These are phyloP conservation scores for Benincasa hispida DNA, from an alignment of 306 rosid genomes.

Conservation along the genomic window DNA sequence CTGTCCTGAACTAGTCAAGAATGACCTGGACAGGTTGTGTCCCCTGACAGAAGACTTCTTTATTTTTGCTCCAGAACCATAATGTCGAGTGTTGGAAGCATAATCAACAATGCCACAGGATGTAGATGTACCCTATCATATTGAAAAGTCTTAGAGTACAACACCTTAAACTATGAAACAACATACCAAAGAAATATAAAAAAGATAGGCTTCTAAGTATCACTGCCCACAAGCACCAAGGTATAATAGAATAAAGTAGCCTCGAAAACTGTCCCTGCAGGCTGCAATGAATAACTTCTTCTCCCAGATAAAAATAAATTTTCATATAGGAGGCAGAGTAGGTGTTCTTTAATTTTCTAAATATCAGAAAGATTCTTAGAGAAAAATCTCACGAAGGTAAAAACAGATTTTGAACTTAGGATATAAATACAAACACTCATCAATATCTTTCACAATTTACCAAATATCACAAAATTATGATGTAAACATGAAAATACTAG, in stretches of 20 bases:
- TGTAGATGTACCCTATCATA: slow-evolving; percentile 6
- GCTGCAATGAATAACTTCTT: neutral
- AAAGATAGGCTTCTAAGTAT: neutral
- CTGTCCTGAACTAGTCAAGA: slow-evolving; percentile 30
- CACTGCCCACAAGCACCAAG: neutral
- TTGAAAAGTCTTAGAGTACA: neutral
- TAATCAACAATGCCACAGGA: slow-evolving; percentile 32
- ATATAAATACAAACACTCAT: neutral
- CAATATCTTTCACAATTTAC: neutral
- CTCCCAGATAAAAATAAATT: neutral
- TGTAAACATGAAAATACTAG: neutral
- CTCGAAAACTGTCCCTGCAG: neutral
- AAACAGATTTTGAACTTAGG: neutral
- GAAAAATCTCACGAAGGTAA: neutral
- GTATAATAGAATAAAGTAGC: neutral
- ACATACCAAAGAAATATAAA: neutral
- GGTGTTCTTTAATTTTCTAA: neutral
- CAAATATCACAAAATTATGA: neutral
- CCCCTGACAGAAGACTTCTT: slow-evolving; percentile 54
- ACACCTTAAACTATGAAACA: neutral
- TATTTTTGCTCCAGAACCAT: slow-evolving; percentile 80
- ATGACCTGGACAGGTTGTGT: slow-evolving; percentile 19
- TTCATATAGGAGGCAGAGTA: neutral
- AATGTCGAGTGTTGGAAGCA: slow-evolving; percentile 33
- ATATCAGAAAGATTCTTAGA: neutral